Base-by-base conservation (phyloP, 1,284 basidiomycete species). In the Microbotryum scabiosae region DNA sequence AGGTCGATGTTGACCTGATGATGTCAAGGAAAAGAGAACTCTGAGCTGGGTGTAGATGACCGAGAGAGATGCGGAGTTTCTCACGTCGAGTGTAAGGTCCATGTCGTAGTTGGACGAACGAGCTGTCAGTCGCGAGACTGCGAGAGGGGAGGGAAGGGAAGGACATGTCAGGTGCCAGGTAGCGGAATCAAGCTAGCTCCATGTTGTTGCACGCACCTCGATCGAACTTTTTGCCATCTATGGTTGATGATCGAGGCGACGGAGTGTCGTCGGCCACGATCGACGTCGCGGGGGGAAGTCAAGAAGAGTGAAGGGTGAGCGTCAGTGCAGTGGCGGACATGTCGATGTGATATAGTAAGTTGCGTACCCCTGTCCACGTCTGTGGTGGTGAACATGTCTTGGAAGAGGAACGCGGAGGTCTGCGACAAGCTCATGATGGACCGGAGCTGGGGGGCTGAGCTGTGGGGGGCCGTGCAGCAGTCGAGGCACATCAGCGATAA, bases 161-260 rank as follows among this genome's bases (percentile, higher is more conserved):
- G 52, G 43, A 52, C 44, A 55, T 50, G 26, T 18, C 26, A 7
- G 26, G 55, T n/a, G 60, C 65, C 28, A 63, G 55, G 41, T 50
- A 21, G 28, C 18, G 43, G 18, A 51, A 8, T 47, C 18, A 56
- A 32, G 57, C 49, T 36, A 21, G 41, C 47, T n/a, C 28, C 51
- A 28, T 50, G 30, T 54, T 57, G 54, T 59, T 56, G n/a, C 16
- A 43, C 80, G 52, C 64, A 93, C 93, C 93, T 85, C 93, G 80
- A 76, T 97, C 93, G 70, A 96, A 97, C 76, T 94, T 97, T 79
- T 89, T 96, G 58, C 96, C 94, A 73, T 94, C 75, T 16, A 25
- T 41, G 7, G 43, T 44, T 20, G 23, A 28, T 16, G 43, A 21
- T 30, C 9, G 9, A 18, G 23, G 28, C 10, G 30, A 43, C 28